Percentiles rank a stretch among this genome's conserved stretches.
phyloP scores from a whole-genome alignment of 1,139 yeast genomes.

The Geotrichum citri-aurantii region DNA sequence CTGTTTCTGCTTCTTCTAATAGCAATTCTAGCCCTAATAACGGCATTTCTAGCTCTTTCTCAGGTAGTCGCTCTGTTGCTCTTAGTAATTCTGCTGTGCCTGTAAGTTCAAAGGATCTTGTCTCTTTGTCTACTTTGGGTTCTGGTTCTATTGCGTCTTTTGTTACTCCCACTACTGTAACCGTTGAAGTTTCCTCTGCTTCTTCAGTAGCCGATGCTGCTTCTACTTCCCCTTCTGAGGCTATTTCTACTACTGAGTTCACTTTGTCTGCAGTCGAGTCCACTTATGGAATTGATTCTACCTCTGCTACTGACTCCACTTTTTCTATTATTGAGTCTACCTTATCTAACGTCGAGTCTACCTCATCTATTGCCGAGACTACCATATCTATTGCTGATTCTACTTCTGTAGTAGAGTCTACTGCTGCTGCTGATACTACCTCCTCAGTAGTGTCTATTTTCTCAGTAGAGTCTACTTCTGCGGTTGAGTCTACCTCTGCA shows the following conservation, averaged over 20 bases:
- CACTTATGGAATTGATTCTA: not conserved
- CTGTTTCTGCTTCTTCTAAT: not conserved
- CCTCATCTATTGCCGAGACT: slow-evolving; percentile 16
- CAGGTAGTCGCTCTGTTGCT: not conserved
- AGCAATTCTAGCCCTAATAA: not conserved
- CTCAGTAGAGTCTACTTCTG: slow-evolving; percentile 1
- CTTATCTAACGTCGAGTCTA: slow-evolving; percentile 1
- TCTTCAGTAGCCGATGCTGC: slow-evolving; percentile 7
- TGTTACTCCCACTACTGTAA: not conserved
- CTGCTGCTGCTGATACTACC: slow-evolving; percentile 16
- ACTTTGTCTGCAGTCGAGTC: slow-evolving; percentile 17
- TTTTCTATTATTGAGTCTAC: not conserved
- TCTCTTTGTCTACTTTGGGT: too few species aligned
- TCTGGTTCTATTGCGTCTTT: not conserved
- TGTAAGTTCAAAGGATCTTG: too few species aligned
- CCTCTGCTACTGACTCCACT: not conserved
- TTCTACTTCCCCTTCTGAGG: slow-evolving; percentile 12
- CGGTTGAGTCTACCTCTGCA: slow-evolving; percentile 18
- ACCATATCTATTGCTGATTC: slow-evolving; percentile 20
- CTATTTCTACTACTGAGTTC: slow-evolving; percentile 6
- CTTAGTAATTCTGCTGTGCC: not conserved
- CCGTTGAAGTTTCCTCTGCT: not conserved
- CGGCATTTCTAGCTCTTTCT: not conserved
- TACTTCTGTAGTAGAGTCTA: slow-evolving; percentile 15
- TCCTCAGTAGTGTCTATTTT: slow-evolving; percentile 13